A percentile compares a stretch with the other conserved stretches of the same genome.
These are phyloP conservation scores for Neurospora hispaniola DNA, from an alignment of 495 filamentous ascomycete genomes.

Conservation along the genomic window DNA sequence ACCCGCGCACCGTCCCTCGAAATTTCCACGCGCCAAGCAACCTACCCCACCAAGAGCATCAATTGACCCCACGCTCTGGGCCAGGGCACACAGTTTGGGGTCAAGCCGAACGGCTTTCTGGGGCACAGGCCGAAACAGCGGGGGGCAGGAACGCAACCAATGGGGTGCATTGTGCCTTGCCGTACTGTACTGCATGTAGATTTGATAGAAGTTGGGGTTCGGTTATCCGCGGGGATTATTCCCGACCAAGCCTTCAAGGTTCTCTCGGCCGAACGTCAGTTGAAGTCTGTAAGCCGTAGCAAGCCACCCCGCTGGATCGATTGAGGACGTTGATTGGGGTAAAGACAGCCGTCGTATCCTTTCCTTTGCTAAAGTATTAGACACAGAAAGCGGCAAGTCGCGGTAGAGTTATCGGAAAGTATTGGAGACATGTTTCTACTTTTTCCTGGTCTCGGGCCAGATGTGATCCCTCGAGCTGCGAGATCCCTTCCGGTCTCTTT, in stretches of 20 bases:
- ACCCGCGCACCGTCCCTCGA: slow-evolving; percentile 10
- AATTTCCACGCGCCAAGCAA: slow-evolving; percentile 16
- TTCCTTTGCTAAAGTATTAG: background rate
- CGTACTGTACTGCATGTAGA: background rate
- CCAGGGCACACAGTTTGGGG: background rate
- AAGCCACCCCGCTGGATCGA: slow-evolving; percentile 14
- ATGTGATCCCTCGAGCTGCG: background rate
- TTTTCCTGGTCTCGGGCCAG: background rate
- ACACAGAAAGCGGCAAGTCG: background rate
- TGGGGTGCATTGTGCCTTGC: slow-evolving; percentile 2
- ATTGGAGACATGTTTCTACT: background rate
- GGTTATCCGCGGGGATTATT: slow-evolving; percentile 23
- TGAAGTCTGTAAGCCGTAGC: slow-evolving; percentile 18
- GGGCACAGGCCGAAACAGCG: background rate
- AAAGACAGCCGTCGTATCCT: background rate
- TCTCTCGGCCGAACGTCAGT: slow-evolving; percentile 22
- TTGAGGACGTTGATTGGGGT: background rate
- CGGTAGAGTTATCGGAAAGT: background rate
- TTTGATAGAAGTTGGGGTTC: slow-evolving; percentile 5
- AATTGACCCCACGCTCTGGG: background rate
- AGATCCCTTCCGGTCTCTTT: background rate
- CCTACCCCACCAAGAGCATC: background rate
- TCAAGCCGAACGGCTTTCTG: background rate
- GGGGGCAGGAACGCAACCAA: background rate
- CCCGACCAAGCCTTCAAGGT: slow-evolving; percentile 3